These are phyloP conservation scores for Quambalaria eucalypti DNA, from an alignment of 1,284 basidiomycete genomes.

Conservation along the genomic window DNA sequence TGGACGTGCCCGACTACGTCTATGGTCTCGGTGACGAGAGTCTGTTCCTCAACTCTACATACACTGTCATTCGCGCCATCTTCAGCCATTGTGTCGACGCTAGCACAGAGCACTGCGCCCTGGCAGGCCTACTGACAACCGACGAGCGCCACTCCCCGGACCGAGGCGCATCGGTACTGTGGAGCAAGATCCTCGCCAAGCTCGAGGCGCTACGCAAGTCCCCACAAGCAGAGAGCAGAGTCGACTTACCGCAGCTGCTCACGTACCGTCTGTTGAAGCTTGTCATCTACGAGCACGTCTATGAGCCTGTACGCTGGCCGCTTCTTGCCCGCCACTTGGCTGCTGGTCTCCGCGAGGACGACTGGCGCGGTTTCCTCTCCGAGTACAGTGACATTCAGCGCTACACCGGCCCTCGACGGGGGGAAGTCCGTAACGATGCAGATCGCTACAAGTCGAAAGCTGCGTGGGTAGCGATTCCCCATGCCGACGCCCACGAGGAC, in stretches of 20 bases:
- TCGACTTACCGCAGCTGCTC: slow-evolving; percentile 21
- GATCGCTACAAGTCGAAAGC: too few relatives aligned
- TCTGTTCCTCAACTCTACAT: slow-evolving; percentile 16
- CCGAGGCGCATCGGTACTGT: slow-evolving; percentile 3
- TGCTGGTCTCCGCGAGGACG: too few relatives aligned
- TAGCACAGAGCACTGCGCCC: slow-evolving; percentile 13
- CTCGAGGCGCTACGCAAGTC: slow-evolving; percentile 19
- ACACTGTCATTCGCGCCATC: slow-evolving; percentile 15
- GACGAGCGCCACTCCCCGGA: slow-evolving; percentile 8
- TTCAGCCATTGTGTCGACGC: slow-evolving; percentile 22
- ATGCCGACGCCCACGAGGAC: too few relatives aligned
- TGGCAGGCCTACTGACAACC: slow-evolving; percentile 6
- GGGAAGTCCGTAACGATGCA: too few relatives aligned
- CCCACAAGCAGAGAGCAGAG: slow-evolving; percentile 15
- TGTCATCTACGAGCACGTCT: too few relatives aligned
- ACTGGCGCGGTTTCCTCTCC: too few relatives aligned
- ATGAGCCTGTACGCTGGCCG: too few relatives aligned
- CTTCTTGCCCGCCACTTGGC: too few relatives aligned
- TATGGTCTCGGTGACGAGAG: too few relatives aligned
- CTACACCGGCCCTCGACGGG: too few relatives aligned
- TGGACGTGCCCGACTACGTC: slow-evolving; percentile 24
- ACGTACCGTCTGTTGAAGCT: slow-evolving; percentile 17
- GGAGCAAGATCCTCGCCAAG: slow-evolving; percentile 13
- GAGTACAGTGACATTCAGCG: too few relatives aligned
- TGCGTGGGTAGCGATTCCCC: too few relatives aligned